Base-by-base conservation (phyloP, 306 rosid species). In the Inga leiocalycina region DNA sequence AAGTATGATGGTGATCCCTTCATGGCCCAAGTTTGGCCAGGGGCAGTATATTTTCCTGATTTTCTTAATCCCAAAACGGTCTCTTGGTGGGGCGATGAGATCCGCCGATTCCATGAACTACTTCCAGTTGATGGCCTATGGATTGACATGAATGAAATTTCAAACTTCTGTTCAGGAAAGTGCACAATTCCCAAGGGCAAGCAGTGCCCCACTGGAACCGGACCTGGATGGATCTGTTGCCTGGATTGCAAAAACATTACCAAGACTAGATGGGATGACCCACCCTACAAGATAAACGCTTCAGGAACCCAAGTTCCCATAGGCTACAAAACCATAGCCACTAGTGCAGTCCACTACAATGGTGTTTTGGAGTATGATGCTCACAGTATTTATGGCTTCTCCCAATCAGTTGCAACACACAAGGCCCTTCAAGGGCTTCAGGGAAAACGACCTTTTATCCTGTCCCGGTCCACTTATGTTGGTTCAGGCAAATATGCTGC, bases 1-100 rank as follows among this genome's bases (percentile, higher is more conserved):
- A 96, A 94, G 91, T 92, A 92, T 10, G 94, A 90, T 19, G 92
- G 91, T 16, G 98, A 94, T 85, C 97, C 97, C 14, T 96, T 41
- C 92, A 48, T 96, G 87, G 99, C 97, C 84, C 98, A 96, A 85
- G 98, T 94, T 43, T 96, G 99, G 99, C 99, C 99, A 0, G 99
- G 99, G 1, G 97, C 99, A 3, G 99, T 96, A 8, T 82, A 96
- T 88, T 94, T 94, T 77, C 99, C 98, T 0, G 99, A 94, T 90
- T 96, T 88, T 83, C 99, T 96, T 41, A 93, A 92, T 83, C 99
- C 98, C 30, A 90, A 90, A 85, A 94, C 99, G 0, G 98, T 92
- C 64, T 74, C 84, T 24, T 93, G 99, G 98, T 96, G 99, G 98
- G 94, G 71, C 12, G 99, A 96, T 56, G 99, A 96, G 92, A 74